Conservation (phyloP, 805 yeast genomes). For the Kazachstania taianensis region DNA sequence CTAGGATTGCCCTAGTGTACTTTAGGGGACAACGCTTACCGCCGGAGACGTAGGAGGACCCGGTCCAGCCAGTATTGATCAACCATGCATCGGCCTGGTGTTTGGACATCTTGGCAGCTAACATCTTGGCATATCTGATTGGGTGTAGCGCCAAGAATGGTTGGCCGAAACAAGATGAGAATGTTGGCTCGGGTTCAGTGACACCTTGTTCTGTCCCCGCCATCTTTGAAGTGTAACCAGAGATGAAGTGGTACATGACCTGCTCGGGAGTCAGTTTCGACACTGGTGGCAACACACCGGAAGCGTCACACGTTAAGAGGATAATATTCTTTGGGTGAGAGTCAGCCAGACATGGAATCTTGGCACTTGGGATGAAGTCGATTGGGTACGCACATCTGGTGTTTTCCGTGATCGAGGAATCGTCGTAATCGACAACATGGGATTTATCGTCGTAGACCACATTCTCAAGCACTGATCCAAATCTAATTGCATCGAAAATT, state of each 20-base stretch:
- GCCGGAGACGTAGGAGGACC: conserved; percentile 82
- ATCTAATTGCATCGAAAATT: conserved; percentile 87
- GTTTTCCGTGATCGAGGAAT: conserved; percentile 82
- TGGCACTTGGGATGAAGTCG: conserved; percentile 91
- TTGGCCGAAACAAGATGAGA: conserved; percentile 98
- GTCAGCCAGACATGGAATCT: conserved; percentile 87
- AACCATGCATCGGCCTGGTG: conserved; percentile 93
- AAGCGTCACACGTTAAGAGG: conserved; percentile 91
- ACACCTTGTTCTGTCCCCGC: conserved; percentile 99
- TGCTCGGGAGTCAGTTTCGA: conserved; percentile 88
- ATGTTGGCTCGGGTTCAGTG: conserved; percentile 95
- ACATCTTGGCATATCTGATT: conserved; percentile 93
- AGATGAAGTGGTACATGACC: conserved; percentile 97
- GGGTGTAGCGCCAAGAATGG: conserved; percentile 98
- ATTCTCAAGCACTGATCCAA: conserved; percentile 91
- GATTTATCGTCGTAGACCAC: conserved; percentile 72
- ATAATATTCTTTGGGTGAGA: conserved; percentile 87
- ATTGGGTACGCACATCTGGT: conserved; percentile 98
- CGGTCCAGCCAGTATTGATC: conserved; percentile 98
- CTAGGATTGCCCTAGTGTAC: conserved; percentile 93
- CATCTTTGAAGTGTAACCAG: conserved; percentile 98
- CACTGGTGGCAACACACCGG: conserved; percentile 96
- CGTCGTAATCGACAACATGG: conserved; percentile 78
- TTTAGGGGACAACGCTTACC: conserved; percentile 97
- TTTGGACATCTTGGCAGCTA: conserved; percentile 81